Percentiles rank a stretch among this genome's conserved stretches.
Conservation (phyloP, 2,329 filamentous ascomycete species). For the Arthrocladium fulminans region DNA sequence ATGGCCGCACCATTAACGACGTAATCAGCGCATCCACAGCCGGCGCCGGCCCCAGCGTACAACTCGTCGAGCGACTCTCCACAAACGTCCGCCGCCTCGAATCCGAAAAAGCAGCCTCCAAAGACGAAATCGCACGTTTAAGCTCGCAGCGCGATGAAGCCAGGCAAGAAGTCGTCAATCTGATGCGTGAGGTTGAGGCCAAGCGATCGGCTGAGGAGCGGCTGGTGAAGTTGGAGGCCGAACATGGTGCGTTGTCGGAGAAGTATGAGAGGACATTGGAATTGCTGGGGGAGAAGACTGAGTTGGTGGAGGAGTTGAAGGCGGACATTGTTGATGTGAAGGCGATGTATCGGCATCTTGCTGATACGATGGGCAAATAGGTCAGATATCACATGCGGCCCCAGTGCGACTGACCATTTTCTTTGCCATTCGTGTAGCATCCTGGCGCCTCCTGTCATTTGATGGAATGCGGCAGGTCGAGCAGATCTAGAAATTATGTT, state of each 20-base stretch:
- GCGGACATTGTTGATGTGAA: slow-evolving; percentile 90
- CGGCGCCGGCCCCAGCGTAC: slow-evolving; percentile 82
- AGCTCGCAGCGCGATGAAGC: slow-evolving; percentile 84
- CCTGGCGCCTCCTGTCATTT: too few species aligned
- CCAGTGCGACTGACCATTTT: too few species aligned
- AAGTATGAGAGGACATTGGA: slow-evolving; percentile 87
- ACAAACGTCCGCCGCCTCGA: slow-evolving; percentile 85
- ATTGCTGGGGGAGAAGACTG: slow-evolving; percentile 94
- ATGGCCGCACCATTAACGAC: slow-evolving; percentile 60
- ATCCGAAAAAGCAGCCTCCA: slow-evolving; percentile 78
- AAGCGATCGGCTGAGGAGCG: slow-evolving; percentile 53
- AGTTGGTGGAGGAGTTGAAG: slow-evolving; percentile 81
- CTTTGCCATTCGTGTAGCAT: too few species aligned
- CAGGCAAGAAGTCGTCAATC: slow-evolving; percentile 74
- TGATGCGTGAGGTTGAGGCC: slow-evolving; percentile 79
- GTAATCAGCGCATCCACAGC: slow-evolving; percentile 83
- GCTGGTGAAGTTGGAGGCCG: slow-evolving; percentile 56
- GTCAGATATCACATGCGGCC: too few species aligned
- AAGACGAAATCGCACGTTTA: slow-evolving; percentile 75
- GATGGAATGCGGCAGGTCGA: too few species aligned
- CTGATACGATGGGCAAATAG: slow-evolving; percentile 70
- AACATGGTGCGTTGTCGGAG: slow-evolving; percentile 60
- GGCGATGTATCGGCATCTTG: slow-evolving; percentile 87
- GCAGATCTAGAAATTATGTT: not conserved
- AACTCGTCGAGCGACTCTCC: slow-evolving; percentile 93